phyloP scores from a whole-genome alignment of 148 eudicot species.

The Oxyria digyna region DNA sequence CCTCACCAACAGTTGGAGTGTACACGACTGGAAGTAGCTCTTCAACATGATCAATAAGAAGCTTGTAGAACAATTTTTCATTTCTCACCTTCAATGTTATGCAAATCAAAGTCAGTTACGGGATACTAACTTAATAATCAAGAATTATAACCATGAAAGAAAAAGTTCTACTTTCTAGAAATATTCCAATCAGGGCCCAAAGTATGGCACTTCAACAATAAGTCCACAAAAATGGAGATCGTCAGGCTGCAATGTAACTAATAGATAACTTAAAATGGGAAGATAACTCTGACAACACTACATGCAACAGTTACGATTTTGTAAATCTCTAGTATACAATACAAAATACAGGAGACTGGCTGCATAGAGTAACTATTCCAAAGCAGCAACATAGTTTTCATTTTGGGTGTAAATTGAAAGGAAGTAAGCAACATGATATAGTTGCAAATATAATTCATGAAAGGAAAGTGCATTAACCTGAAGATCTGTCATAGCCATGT shows the following conservation, averaged over 20 bases:
- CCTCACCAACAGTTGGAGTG: constrained; percentile 94
- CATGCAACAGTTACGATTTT: neutral
- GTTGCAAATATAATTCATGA: constrained; percentile 36
- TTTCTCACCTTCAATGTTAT: constrained; percentile 47
- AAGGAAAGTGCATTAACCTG: constrained; percentile 46
- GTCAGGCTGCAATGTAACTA: neutral
- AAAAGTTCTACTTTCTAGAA: neutral
- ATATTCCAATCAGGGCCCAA: neutral
- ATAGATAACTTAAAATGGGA: neutral
- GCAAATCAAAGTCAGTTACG: neutral
- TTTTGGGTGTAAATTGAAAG: constrained; percentile 52
- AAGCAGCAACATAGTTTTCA: constrained; percentile 28
- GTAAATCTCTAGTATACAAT: neutral
- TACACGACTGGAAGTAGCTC: constrained; percentile 88
- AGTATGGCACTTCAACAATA: neutral
- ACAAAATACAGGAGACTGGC: neutral
- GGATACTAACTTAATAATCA: neutral
- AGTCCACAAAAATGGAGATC: neutral
- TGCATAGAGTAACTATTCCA: neutral
- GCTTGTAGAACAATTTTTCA: constrained; percentile 68
- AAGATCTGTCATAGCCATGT: constrained; percentile 99
- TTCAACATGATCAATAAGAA: constrained; percentile 83
- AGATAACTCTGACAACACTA: neutral
- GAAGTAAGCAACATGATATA: neutral
- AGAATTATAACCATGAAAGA: neutral